These are phyloP conservation scores for Pyrenochaeta sp. DNA, from an alignment of 2,329 filamentous ascomycete genomes.

Conservation along the genomic window DNA sequence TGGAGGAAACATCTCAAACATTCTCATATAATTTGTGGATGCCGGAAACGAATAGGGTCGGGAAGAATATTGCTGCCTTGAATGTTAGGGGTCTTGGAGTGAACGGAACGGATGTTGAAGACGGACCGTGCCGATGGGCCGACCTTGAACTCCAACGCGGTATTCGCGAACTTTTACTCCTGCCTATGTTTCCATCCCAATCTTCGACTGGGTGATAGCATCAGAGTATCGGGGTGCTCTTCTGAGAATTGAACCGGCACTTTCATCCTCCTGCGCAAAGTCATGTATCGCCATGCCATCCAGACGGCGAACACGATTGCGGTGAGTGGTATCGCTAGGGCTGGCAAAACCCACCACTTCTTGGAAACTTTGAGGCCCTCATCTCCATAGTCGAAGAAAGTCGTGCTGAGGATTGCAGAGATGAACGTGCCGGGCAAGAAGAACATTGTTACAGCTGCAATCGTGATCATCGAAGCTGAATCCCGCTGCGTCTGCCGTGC, in stretches of 20 bases:
- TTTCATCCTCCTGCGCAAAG: too few species aligned
- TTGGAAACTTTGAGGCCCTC: conserved; percentile 14
- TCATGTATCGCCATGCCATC: conserved; percentile 18
- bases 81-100: background rate
- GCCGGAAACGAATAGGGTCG: conserved; percentile 2
- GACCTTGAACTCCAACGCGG: too few species aligned
- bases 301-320: conserved; percentile 19
- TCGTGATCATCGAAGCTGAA: conserved; percentile 36
- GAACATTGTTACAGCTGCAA: conserved; percentile 33
- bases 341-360: conserved; percentile 25
- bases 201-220: too few species aligned
- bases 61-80: conserved; percentile 10
- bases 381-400: conserved; percentile 22
- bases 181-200: too few species aligned
- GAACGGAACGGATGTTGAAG: conserved; percentile 8
- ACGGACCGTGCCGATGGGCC: conserved; percentile 5
- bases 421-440: conserved; percentile 33
- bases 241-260: too few species aligned
- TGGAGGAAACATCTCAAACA: background rate
- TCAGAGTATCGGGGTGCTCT: too few species aligned
- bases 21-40: background rate
- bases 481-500: conserved; percentile 31
- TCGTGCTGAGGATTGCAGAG: conserved; percentile 21
- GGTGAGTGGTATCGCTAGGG: conserved; percentile 19
- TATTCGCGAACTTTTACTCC: too few species aligned